phyloP scores from a whole-genome alignment of 495 filamentous ascomycete species.

The Endocarpon pusillum region DNA sequence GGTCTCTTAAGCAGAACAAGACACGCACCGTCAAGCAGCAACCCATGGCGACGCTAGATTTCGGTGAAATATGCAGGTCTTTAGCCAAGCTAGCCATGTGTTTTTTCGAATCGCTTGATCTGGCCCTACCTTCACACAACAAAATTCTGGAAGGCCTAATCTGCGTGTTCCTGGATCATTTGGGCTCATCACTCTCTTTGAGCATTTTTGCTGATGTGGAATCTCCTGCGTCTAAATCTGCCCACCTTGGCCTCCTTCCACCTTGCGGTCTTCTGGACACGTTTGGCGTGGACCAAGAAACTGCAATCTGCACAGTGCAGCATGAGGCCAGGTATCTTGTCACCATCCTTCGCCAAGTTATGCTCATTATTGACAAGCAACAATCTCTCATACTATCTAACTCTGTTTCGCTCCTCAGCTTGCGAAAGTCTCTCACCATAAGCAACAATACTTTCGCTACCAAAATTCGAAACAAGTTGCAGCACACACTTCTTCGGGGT shows the following conservation, averaged over 20 bases:
- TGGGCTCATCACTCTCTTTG: conserved; percentile 23
- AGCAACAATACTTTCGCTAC: conserved; percentile 8
- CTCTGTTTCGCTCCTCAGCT: conserved; percentile 3
- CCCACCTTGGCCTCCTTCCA: conserved; percentile 9
- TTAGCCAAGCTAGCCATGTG: too few relatives aligned
- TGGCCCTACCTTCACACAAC: conserved; percentile 11
- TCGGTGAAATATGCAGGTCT: too few relatives aligned
- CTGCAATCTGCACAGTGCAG: conserved; percentile 10
- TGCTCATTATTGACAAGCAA: conserved; percentile 14
- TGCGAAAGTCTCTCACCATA: neutral
- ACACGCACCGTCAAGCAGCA: too few relatives aligned
- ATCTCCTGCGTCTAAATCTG: conserved; percentile 9
- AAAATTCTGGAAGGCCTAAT: conserved; percentile 24
- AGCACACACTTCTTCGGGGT: conserved; percentile 24
- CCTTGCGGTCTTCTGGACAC: conserved; percentile 17
- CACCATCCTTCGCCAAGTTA: conserved; percentile 19
- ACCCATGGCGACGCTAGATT: too few relatives aligned
- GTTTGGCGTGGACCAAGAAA: conserved; percentile 7
- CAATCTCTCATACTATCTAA: conserved; percentile 2
- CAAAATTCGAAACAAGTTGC: conserved; percentile 17
- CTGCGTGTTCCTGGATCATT: conserved; percentile 17
- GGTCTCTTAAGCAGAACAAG: too few relatives aligned
- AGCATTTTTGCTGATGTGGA: conserved; percentile 17
- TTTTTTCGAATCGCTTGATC: too few relatives aligned
- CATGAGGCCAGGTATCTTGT: conserved; percentile 22